A percentile compares a stretch with the other conserved stretches of the same genome.
These are phyloP conservation scores for Cyanodermella asteris DNA, from an alignment of 2,329 filamentous ascomycete species.

Conservation along the genomic window DNA sequence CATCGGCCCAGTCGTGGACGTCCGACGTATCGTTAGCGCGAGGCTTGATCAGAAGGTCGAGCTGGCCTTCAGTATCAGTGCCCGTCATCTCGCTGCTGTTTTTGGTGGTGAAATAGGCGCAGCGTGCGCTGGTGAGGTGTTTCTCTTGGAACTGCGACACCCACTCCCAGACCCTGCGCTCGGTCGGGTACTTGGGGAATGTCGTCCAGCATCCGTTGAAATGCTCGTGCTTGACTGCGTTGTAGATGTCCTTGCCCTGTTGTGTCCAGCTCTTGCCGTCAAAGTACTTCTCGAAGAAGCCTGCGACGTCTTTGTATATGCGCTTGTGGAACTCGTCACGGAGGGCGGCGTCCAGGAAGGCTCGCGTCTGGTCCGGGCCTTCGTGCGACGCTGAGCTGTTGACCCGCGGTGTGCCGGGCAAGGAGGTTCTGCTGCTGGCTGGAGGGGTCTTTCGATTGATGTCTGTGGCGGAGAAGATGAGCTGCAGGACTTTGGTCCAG, in stretches of 20 bases:
- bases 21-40: neutral
- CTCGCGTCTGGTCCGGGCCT: constrained; percentile 8
- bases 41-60: constrained; percentile 8
- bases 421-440: constrained; percentile 3
- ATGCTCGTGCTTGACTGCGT: constrained; percentile 2
- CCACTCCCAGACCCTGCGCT: constrained; percentile 7
- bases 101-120: constrained; percentile 6
- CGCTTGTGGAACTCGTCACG: constrained; percentile 8
- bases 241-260: constrained; percentile 3
- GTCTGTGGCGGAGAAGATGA: too few species aligned
- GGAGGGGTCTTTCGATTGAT: constrained; percentile 4
- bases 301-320: constrained; percentile 7
- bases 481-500: constrained; percentile 4
- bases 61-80: constrained; percentile 6
- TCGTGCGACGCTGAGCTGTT: constrained; percentile 4
- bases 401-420: constrained; percentile 4
- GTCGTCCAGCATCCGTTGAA: constrained; percentile 1
- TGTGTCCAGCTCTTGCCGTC: constrained; percentile 7
- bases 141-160: constrained; percentile 7
- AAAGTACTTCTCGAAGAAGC: constrained; percentile 10
- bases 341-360: constrained; percentile 6
- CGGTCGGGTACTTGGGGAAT: too few species aligned
- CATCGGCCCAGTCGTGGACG: constrained; percentile 8
- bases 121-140: constrained; percentile 5
- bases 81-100: constrained; percentile 8